Evolutionary conservation across 805 yeast species (phyloP), one percentile per base, ranked within the genome.

Genomic region (Myxozyma geophila): DNA sequence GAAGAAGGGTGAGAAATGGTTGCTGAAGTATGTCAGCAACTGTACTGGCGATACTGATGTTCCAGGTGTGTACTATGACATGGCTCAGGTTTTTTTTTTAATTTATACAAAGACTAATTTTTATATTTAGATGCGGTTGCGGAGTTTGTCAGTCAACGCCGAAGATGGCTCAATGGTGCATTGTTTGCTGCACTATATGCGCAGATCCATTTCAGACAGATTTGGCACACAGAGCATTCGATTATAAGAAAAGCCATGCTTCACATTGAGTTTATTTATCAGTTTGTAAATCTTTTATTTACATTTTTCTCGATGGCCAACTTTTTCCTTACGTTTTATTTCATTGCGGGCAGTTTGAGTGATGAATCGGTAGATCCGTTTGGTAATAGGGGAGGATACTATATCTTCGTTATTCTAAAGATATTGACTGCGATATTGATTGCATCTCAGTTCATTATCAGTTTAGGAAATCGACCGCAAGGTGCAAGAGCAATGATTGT

Each of bases 161-260:
- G 98, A 74, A 85, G 98, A 78, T 95, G 98, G 98, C 83, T 93
- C 69, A 93, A 93, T 75, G 98, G 98, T 60, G 92, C 98, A 0
- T 89, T 95, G 72, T 93, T 95, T 78, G 98, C 98, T 0, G 95
- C 96, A 8, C 81, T 92, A 62, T 93, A 95, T 74, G 86, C 98
- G 0, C 83, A 90, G 60, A 83, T 86, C 63, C 96, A 92, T 75
- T 86, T 87, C 75, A 84, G 83, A 68, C 83, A 85, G 67, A 82
- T 95, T 53, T 89, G 96, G 92, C 74, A 80, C 1, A 87, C 96
- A 17, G 86, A 87, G 21, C 99, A 93, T 76, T 70, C 81, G 7
- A 33, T 78, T 19, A 51, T 72, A n/a, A 82, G 98, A 67, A 91
- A 91, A 72, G 69, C 91, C 43, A 79, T 87, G 72, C 77, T 93